phyloP scores from a whole-genome alignment of 768 basidiomycete species.

The Suillus cothurnatus region DNA sequence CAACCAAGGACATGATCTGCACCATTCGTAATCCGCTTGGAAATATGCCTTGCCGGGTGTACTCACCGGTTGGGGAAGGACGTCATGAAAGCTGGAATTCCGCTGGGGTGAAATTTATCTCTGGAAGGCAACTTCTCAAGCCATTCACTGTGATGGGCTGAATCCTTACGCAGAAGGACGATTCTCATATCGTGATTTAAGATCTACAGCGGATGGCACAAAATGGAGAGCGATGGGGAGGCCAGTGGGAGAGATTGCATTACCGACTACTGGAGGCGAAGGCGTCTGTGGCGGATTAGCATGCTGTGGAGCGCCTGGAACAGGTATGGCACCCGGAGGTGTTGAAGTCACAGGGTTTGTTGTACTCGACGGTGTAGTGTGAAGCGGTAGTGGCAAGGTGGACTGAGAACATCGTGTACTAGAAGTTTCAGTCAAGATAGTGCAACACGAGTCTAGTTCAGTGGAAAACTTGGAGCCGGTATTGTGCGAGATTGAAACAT shows the following conservation, averaged over 20 bases:
- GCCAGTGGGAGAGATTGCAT: background rate
- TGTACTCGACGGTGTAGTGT: background rate
- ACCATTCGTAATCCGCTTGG: background rate
- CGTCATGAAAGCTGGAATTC: background rate
- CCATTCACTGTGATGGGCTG: background rate
- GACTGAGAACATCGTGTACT: background rate
- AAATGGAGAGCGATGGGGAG: background rate
- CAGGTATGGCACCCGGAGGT: background rate
- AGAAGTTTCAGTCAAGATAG: no score
- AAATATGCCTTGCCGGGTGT: background rate
- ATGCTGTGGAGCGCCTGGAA: background rate
- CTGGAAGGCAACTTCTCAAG: background rate
- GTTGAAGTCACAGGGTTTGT: no score
- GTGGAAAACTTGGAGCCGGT: background rate
- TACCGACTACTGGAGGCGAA: background rate
- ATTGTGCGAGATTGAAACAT: background rate
- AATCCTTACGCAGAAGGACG: background rate
- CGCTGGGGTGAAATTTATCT: background rate
- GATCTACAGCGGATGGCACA: background rate
- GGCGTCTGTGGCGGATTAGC: background rate
- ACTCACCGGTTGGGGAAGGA: background rate
- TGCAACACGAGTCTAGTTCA: background rate
- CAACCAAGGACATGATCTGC: slow-evolving; percentile 5
- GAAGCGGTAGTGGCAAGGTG: background rate
- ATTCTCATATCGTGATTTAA: background rate